Evolutionary conservation across 2,329 filamentous ascomycete genomes (phyloP), one percentile per base, ranked within the genome.

Genomic region (Trichophyton mentagrophytes): DNA sequence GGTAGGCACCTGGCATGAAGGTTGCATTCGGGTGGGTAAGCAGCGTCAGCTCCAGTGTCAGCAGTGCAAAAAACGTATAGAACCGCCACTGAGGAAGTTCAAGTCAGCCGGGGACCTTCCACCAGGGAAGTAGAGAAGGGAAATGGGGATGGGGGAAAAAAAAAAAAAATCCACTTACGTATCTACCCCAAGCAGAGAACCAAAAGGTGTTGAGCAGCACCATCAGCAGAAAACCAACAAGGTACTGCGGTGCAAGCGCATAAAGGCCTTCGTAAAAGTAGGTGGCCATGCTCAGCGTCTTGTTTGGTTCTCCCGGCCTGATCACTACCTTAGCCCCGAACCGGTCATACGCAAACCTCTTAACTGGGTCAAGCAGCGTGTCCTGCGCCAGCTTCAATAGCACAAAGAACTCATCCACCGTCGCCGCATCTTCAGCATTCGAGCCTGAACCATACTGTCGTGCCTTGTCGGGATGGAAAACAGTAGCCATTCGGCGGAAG

Each of bases 271-370:
- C 77, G 59, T 81, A 77, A 56, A 95, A 78, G 70, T 83, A 95
- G 70, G 96, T 91, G 62, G 81, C 81, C 61, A 88, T 76, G 0
- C 87, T 89, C 63, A 72, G 72, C 53, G 69, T 64, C 38, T 74
- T 71, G 2, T 66, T 71, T 86, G 86, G 92, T 7, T 8, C 44
- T 25, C 11, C 44, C n/a, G 44, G 44, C 17, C 44, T 11, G 7
- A 72, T 71, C 11, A 86, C 72, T 20, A 91, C 80, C 30, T 84
- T 83, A 0, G 89, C 86, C 0, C 91, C 91, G 71, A 96, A 90
- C 56, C 90, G 85, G 70, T 96, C 90, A 74, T 96, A 96, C 6
- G 89, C 90, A 71, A 93, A 95, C 61, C 90, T 82, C 68, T 82
- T 85, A 0, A 84, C 85, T 1, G 88, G 83, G 69, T 93, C 85